Evolutionary conservation across 2,329 filamentous ascomycete species (phyloP).

Genomic region (Talaromyces atroroseus): DNA sequence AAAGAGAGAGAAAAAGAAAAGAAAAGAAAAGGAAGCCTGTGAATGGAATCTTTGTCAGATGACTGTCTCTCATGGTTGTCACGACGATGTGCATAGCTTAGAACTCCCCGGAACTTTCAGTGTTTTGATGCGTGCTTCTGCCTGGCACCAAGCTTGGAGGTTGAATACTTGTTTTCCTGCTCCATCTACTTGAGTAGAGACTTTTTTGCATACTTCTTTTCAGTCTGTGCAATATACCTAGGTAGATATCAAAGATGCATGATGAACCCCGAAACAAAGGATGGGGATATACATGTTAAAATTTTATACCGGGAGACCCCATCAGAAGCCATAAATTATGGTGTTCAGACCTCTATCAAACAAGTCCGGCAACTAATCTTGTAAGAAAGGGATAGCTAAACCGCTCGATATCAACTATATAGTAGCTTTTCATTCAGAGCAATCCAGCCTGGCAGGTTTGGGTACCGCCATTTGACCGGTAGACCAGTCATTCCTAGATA

Average conservation of each 20-base stretch:
- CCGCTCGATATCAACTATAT: too few relatives aligned
- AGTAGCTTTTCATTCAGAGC: too few relatives aligned
- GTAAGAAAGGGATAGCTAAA: too few relatives aligned
- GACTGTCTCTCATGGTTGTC: neutral
- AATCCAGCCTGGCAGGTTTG: too few relatives aligned
- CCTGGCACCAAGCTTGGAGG: neutral
- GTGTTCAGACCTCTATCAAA: too few relatives aligned
- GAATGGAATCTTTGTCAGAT: neutral
- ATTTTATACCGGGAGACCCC: neutral
- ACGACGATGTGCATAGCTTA: neutral
- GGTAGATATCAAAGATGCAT: neutral
- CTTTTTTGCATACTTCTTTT: neutral
- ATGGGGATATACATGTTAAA: neutral
- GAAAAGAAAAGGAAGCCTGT: neutral
- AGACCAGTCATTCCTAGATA: too few relatives aligned
- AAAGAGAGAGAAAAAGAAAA: neutral
- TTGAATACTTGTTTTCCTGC: neutral
- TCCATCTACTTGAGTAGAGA: neutral
- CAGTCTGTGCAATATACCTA: neutral
- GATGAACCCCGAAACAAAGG: neutral
- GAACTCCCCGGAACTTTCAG: neutral
- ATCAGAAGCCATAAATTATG: neutral
- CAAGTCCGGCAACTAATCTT: too few relatives aligned
- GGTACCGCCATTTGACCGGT: too few relatives aligned
- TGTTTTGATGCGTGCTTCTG: neutral